These are phyloP conservation scores for Plectosphaerella cucumerina DNA, from an alignment of 2,329 filamentous ascomycete species.

Conservation along the genomic window DNA sequence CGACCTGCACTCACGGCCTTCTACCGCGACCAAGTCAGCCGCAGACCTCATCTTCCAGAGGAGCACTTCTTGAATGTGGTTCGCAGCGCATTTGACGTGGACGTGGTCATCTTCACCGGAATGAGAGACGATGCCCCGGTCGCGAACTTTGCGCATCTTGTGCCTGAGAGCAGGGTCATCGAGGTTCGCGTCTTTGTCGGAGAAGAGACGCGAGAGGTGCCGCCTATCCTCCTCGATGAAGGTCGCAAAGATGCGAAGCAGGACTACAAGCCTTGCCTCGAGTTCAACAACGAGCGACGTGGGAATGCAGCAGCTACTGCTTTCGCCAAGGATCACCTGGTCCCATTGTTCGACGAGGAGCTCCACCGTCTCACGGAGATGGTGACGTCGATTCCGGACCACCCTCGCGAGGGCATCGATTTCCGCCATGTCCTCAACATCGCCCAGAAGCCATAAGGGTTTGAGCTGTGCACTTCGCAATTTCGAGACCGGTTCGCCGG, in stretches of 20 bases:
- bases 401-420: conserved; percentile 44
- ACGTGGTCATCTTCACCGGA: conserved; percentile 58
- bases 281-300: conserved; percentile 46
- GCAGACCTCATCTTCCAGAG: conserved; percentile 40
- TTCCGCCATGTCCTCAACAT: conserved; percentile 59
- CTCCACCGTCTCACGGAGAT: conserved; percentile 43
- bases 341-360: conserved; percentile 42
- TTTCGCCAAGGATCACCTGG: conserved; percentile 37
- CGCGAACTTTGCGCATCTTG: conserved; percentile 46
- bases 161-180: conserved; percentile 46
- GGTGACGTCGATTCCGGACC: conserved; percentile 43
- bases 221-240: conserved; percentile 12
- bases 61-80: conserved; percentile 48
- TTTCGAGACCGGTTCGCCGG: conserved; percentile 39
- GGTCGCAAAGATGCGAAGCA: conserved; percentile 11
- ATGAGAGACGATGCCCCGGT: conserved; percentile 59
- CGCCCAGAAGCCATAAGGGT: conserved; percentile 43
- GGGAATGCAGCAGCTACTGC: conserved; percentile 30
- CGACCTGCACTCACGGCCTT: conserved; percentile 47
- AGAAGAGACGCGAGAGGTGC: conserved; percentile 28
- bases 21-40: conserved; percentile 38
- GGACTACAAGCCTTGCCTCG: conserved; percentile 34
- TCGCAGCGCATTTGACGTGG: conserved; percentile 29
- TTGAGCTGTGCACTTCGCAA: conserved; percentile 46
- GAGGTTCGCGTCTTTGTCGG: conserved; percentile 46